Conservation (phyloP, 1,284 basidiomycete species). For the Leccinum brunneo-olivaceum region DNA sequence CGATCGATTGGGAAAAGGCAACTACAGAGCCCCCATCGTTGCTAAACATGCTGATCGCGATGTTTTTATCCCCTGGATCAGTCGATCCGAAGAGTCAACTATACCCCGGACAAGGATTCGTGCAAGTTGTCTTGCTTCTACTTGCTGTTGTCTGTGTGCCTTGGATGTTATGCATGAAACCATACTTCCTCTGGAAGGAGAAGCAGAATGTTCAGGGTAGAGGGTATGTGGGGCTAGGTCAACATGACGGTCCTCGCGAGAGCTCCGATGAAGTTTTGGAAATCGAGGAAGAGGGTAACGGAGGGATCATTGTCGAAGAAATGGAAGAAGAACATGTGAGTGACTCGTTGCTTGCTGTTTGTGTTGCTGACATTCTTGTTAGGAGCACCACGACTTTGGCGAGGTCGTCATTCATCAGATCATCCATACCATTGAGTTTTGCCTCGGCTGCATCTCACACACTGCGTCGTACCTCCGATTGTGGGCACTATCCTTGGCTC, state of each 20-base stretch:
- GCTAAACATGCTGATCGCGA: constrained; percentile 91
- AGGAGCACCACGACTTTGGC: constrained; percentile 84
- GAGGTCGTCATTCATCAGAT: constrained; percentile 96
- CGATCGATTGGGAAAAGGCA: constrained; percentile 80
- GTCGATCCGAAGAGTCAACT: constrained; percentile 70
- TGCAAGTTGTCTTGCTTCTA: constrained; percentile 79
- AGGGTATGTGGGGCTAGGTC: constrained; percentile 72
- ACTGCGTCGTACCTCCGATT: constrained; percentile 98
- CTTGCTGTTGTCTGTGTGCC: constrained; percentile 88
- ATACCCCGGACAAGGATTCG: constrained; percentile 81
- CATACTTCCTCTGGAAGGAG: constrained; percentile 92
- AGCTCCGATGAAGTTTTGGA: constrained; percentile 58
- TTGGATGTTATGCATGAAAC: constrained; percentile 90
- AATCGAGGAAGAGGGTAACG: constrained; percentile 84
- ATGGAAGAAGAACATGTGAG: constrained; percentile 64
- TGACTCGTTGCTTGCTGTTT: constrained; percentile 17
- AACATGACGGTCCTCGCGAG: constrained; percentile 43
- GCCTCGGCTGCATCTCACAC: constrained; percentile 97
- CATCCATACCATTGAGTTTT: constrained; percentile 99
- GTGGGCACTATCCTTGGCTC: constrained; percentile 96
- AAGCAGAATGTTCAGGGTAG: constrained; percentile 78
- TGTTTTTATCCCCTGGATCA: constrained; percentile 86
- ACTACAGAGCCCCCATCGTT: constrained; percentile 78
- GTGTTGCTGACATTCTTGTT: constrained; percentile 18
- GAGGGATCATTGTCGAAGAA: constrained; percentile 64